A percentile compares a stretch with the other conserved stretches of the same genome.
Evolutionary conservation across 1,139 yeast species (phyloP).

Genomic region (Hyphopichia khmerensis): DNA sequence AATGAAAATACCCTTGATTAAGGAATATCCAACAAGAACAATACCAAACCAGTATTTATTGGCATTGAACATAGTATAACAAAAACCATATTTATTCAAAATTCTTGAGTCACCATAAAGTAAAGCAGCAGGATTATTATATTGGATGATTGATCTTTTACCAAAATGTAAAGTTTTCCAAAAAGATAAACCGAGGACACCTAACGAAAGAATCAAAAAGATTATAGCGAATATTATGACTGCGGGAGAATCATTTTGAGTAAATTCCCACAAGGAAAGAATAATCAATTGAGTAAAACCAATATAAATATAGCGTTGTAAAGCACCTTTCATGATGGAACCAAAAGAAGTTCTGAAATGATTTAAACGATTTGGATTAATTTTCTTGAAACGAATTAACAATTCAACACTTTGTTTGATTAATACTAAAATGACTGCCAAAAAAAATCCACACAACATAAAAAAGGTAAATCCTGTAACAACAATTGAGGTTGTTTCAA

Average conservation of each 20-base stretch:
- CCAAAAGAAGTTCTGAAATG: constrained; percentile 56
- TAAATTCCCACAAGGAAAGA: constrained; percentile 74
- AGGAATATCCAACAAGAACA: constrained; percentile 52
- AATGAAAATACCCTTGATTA: constrained; percentile 62
- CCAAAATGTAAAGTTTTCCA: constrained; percentile 62
- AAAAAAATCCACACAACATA: constrained; percentile 59
- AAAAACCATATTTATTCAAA: constrained; percentile 70
- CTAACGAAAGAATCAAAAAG: constrained; percentile 54
- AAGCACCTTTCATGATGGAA: constrained; percentile 60
- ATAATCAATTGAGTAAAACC: constrained; percentile 74
- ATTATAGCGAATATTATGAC: constrained; percentile 68
- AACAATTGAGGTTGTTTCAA: constrained; percentile 73
- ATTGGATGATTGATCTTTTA: constrained; percentile 47
- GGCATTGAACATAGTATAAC: constrained; percentile 82
- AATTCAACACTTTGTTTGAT: constrained; percentile 51
- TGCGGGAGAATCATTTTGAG: constrained; percentile 69
- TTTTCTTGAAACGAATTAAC: constrained; percentile 39
- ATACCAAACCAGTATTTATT: constrained; percentile 73
- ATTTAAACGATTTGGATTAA: constrained; percentile 46
- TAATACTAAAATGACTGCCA: constrained; percentile 49
- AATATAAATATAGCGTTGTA: constrained; percentile 68
- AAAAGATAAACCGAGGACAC: constrained; percentile 58
- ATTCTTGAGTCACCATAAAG: constrained; percentile 68
- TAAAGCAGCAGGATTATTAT: constrained; percentile 74
- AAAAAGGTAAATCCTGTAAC: constrained; percentile 78